Percentiles rank a stretch among this genome's conserved stretches.
These are phyloP conservation scores for Mortierella sp. DNA, from an alignment of 371 early-diverging fungal species.

Conservation along the genomic window DNA sequence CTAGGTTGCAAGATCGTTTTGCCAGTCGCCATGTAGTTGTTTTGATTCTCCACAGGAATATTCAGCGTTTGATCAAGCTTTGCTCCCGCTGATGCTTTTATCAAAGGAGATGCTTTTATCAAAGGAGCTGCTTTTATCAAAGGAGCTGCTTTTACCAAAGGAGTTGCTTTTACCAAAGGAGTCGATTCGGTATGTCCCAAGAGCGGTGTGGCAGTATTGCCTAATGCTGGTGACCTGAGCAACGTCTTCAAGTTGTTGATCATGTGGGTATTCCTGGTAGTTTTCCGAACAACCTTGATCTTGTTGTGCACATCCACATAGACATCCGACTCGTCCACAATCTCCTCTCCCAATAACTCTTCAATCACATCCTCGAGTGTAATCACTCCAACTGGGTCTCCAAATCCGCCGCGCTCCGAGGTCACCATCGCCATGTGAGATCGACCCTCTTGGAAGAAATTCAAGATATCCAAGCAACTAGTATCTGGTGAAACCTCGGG, in stretches of 20 bases:
- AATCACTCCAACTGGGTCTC: constrained; percentile 87
- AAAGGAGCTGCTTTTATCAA: no score
- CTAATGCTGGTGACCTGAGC: constrained; percentile 35
- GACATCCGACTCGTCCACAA: constrained; percentile 95
- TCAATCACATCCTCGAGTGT: constrained; percentile 98
- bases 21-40: constrained; percentile 32
- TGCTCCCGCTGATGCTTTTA: not conserved
- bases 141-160: not conserved
- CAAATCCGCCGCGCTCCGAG: constrained; percentile 63
- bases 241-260: constrained; percentile 45
- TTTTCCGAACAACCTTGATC: constrained; percentile 54
- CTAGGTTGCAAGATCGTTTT: constrained; percentile 42
- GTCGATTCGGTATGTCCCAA: constrained; percentile 5
- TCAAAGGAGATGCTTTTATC: not conserved
- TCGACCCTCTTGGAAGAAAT: constrained; percentile 94
- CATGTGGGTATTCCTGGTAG: constrained; percentile 33
- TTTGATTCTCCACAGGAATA: constrained; percentile 1
- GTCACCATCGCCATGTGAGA: constrained; percentile 86
- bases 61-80: not conserved
- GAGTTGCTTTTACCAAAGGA: no score
- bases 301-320: constrained; percentile 80
- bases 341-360: constrained; percentile 94
- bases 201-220: constrained; percentile 28
- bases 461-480: constrained; percentile 90
- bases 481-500: constrained; percentile 81